A percentile compares a stretch with the other conserved stretches of the same genome.
phyloP scores from a whole-genome alignment of 805 yeast genomes.

The Pichia heedii region DNA sequence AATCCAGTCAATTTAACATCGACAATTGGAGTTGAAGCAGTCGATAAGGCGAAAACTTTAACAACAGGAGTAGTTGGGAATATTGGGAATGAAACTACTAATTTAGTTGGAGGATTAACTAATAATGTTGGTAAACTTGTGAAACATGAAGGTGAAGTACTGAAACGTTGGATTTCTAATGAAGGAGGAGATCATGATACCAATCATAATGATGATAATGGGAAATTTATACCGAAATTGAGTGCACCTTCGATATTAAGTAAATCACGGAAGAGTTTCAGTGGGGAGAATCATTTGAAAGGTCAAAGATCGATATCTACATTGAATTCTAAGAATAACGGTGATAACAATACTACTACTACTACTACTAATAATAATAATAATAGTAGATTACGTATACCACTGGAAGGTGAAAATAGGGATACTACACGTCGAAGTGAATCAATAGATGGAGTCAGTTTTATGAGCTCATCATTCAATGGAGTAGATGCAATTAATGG shows the following conservation, averaged over 20 bases:
- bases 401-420: too few relatives aligned
- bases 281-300: not conserved
- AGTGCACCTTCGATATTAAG: conserved; percentile 1
- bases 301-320: not conserved
- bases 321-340: not conserved
- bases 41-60: conserved; percentile 37
- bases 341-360: not conserved
- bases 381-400: not conserved
- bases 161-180: not conserved
- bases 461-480: conserved; percentile 20
- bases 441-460: conserved; percentile 21
- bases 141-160: conserved; percentile 24
- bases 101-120: conserved; percentile 35
- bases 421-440: conserved; percentile 4
- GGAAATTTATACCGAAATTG: not conserved
- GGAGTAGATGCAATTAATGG: conserved; percentile 39
- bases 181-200: not conserved
- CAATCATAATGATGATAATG: not conserved
- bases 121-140: conserved; percentile 34
- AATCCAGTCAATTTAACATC: conserved; percentile 28
- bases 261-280: not conserved
- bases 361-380: conserved; percentile 2
- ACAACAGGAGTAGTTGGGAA: conserved; percentile 36
- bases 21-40: conserved; percentile 36
- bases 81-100: conserved; percentile 28